Percentiles rank a stretch among this genome's conserved stretches.
phyloP scores from a whole-genome alignment of 1,284 basidiomycete genomes.

The Ustilago esculenta region DNA sequence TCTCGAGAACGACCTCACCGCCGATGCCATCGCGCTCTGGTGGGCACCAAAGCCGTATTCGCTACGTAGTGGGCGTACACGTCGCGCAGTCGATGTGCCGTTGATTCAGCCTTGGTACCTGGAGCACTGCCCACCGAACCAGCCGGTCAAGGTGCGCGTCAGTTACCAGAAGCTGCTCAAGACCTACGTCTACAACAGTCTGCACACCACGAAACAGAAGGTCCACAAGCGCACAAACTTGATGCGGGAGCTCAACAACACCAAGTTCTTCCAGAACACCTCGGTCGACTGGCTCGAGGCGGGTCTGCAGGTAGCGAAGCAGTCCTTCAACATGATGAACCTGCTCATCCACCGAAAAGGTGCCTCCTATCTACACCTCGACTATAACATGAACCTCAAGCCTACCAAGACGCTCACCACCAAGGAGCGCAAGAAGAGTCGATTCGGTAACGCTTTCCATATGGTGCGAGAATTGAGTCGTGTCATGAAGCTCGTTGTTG shows the following conservation, averaged over 20 bases:
- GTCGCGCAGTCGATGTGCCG: slow-evolving; percentile 92
- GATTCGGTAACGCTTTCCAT: slow-evolving; percentile 99
- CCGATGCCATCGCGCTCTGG: slow-evolving; percentile 97
- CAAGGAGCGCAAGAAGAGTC: slow-evolving; percentile 99
- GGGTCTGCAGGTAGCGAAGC: slow-evolving; percentile 95
- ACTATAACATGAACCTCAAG: slow-evolving; percentile 95
- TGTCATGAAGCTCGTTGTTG: slow-evolving; percentile 96
- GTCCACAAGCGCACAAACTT: slow-evolving; percentile 97
- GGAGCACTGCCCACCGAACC: slow-evolving; percentile 95
- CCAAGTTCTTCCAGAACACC: slow-evolving; percentile 99
- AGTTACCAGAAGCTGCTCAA: slow-evolving; percentile 99
- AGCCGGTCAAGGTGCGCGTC: slow-evolving; percentile 97
- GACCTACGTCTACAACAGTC: slow-evolving; percentile 92
- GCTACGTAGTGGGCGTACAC: slow-evolving; percentile 88
- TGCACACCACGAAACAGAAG: slow-evolving; percentile 88
- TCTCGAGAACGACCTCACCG: slow-evolving; percentile 89
- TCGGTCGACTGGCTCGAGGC: slow-evolving; percentile 99
- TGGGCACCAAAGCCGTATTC: slow-evolving; percentile 98
- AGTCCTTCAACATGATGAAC: slow-evolving; percentile 99
- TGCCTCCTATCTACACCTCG: slow-evolving; percentile 90
- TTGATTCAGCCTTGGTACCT: slow-evolving; percentile 94
- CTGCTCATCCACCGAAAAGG: slow-evolving; percentile 98
- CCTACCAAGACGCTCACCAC: slow-evolving; percentile 99
- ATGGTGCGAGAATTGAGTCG: slow-evolving; percentile 96
- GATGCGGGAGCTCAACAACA: slow-evolving; percentile 93